Conservation (phyloP, 2,329 filamentous ascomycete species). For the Paecilomyces sp. region DNA sequence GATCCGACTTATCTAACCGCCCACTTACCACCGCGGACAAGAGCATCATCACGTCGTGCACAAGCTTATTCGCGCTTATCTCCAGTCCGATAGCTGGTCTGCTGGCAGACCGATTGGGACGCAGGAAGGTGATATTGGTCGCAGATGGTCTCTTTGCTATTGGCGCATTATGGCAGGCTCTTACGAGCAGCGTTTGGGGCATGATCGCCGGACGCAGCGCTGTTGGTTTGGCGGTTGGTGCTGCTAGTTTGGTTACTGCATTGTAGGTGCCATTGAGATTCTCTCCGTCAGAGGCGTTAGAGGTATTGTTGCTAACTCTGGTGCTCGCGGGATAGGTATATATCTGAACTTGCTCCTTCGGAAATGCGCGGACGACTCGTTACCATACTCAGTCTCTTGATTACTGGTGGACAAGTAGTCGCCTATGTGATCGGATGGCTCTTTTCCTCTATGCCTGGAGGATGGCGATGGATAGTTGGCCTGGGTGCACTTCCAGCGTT, state of each 20-base stretch:
- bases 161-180: constrained; percentile 37
- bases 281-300: neutral
- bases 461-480: constrained; percentile 91
- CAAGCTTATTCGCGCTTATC: constrained; percentile 51
- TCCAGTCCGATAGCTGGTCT: constrained; percentile 49
- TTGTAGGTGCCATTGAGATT: constrained; percentile 39
- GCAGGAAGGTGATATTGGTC: constrained; percentile 40
- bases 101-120: constrained; percentile 43
- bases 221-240: constrained; percentile 41
- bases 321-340: constrained; percentile 48
- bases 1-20: constrained; percentile 45
- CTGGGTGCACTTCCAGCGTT: constrained; percentile 71
- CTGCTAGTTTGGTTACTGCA: constrained; percentile 68
- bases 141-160: constrained; percentile 40
- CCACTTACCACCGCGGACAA: constrained; percentile 49
- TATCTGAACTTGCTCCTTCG: constrained; percentile 76
- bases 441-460: constrained; percentile 54
- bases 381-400: constrained; percentile 72
- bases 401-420: constrained; percentile 81
- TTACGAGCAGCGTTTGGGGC: constrained; percentile 32
- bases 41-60: constrained; percentile 51
- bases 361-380: constrained; percentile 70
- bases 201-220: constrained; percentile 42
- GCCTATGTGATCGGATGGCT: constrained; percentile 80
- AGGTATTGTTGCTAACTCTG: neutral